phyloP scores from a whole-genome alignment of 495 filamentous ascomycete species.

The Neurospora discreta region DNA sequence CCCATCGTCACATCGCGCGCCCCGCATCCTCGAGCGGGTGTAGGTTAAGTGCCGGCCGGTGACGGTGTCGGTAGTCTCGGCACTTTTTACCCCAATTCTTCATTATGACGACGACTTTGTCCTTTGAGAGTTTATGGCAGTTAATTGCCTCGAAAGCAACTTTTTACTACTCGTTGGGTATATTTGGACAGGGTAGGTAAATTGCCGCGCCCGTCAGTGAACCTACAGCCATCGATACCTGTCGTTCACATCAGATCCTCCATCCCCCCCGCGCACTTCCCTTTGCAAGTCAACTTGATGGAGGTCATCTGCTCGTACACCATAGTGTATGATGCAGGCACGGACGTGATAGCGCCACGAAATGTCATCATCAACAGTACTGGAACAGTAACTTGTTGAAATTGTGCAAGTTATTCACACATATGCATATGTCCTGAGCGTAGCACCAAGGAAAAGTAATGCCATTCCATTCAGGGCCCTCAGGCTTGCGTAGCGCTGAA shows the following conservation, averaged over 20 bases:
- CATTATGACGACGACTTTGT: background rate
- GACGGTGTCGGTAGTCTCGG: background rate
- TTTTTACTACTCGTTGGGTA: too few relatives aligned
- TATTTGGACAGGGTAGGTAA: background rate
- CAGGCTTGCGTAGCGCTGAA: background rate
- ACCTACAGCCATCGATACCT: too few relatives aligned
- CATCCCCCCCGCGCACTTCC: background rate
- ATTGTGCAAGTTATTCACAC: background rate
- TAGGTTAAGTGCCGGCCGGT: background rate
- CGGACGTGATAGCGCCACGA: background rate
- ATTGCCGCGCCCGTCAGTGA: background rate
- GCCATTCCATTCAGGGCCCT: background rate
- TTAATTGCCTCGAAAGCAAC: too few relatives aligned
- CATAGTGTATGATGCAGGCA: background rate
- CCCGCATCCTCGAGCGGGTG: background rate
- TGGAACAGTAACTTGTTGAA: too few relatives aligned
- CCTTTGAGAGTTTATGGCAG: background rate
- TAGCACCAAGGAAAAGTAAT: background rate
- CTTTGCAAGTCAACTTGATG: background rate
- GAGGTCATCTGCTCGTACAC: background rate
- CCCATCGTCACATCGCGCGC: background rate
- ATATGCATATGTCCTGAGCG: background rate
- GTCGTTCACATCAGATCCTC: too few relatives aligned
- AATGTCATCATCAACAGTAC: background rate
- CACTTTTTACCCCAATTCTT: background rate